Conservation (phyloP, 768 basidiomycete genomes). For the Holtermanniella nyarrowii region DNA sequence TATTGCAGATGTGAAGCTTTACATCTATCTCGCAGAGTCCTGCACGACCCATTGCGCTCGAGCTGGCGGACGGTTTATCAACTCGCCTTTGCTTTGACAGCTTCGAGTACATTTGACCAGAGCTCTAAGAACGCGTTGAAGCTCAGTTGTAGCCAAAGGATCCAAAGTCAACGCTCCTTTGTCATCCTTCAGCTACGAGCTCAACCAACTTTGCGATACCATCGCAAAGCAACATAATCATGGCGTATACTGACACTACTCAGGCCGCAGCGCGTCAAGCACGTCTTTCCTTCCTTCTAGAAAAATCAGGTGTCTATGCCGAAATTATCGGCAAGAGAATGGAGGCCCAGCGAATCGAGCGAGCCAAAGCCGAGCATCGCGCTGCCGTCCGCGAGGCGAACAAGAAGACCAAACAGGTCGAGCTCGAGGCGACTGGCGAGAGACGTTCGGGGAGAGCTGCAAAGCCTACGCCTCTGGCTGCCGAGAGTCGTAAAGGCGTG, state of each 20-base stretch:
- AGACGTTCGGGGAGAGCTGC: constrained; percentile 11
- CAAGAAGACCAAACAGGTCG: constrained; percentile 29
- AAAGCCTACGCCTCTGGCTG: constrained; percentile 1
- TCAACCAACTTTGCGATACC: not conserved
- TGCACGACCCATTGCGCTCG: not conserved
- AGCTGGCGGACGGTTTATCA: not conserved
- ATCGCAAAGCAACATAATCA: not conserved
- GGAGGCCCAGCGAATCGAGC: constrained; percentile 46
- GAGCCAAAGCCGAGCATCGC: constrained; percentile 29
- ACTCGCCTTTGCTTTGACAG: not conserved
- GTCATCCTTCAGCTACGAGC: constrained; percentile 4
- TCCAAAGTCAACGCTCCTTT: constrained; percentile 9
- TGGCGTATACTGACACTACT: constrained; percentile 1
- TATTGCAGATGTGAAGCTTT: not conserved
- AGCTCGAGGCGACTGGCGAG: constrained; percentile 3
- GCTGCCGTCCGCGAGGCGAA: constrained; percentile 25
- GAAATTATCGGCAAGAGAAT: constrained; percentile 61
- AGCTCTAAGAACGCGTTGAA: not conserved
- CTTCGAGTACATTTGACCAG: constrained; percentile 1
- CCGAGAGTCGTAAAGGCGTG: constrained; percentile 5
- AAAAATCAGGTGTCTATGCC: constrained; percentile 68
- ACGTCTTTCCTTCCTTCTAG: constrained; percentile 48
- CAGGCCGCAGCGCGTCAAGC: constrained; percentile 24
- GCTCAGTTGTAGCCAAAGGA: not conserved
- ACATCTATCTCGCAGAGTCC: not conserved